Conservation (phyloP, 2,329 filamentous ascomycete species). For the Madurella fahalii region DNA sequence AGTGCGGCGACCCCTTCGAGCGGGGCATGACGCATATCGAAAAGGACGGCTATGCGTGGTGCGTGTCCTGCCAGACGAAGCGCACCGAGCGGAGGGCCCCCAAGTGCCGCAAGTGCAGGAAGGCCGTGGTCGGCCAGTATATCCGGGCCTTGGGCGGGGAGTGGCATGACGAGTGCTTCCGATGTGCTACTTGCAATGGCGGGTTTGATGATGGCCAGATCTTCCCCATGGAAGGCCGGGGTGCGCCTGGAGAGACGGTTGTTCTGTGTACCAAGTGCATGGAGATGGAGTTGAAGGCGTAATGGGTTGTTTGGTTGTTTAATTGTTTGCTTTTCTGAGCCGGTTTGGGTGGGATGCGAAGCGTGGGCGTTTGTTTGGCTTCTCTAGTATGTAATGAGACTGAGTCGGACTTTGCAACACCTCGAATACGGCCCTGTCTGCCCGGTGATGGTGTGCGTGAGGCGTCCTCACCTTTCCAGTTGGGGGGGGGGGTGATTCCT, state of each 20-base stretch:
- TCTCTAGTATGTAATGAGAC: background rate
- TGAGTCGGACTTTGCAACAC: background rate
- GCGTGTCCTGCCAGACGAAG: conserved; percentile 85
- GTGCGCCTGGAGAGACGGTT: conserved; percentile 40
- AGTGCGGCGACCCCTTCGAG: conserved; percentile 94
- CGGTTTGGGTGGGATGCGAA: background rate
- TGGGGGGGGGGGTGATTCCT: too few species aligned
- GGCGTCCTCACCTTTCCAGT: too few species aligned
- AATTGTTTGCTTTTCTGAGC: conserved; percentile 12
- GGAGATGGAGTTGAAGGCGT: conserved; percentile 55
- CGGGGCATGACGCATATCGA: conserved; percentile 71
- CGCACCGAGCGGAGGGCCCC: conserved; percentile 82
- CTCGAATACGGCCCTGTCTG: too few species aligned
- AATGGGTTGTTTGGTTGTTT: conserved; percentile 16
- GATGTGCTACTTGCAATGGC: conserved; percentile 61
- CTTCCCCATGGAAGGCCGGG: conserved; percentile 52
- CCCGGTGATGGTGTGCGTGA: too few species aligned
- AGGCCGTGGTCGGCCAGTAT: conserved; percentile 83
- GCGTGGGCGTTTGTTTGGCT: conserved; percentile 1
- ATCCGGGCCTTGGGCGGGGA: conserved; percentile 84
- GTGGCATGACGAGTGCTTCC: conserved; percentile 93
- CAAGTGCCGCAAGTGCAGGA: conserved; percentile 81
- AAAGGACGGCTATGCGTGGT: conserved; percentile 98
- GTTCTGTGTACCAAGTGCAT: conserved; percentile 61
- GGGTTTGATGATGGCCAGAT: conserved; percentile 63